phyloP scores from a whole-genome alignment of 257 asterid genomes.

The Linaria vulgaris region DNA sequence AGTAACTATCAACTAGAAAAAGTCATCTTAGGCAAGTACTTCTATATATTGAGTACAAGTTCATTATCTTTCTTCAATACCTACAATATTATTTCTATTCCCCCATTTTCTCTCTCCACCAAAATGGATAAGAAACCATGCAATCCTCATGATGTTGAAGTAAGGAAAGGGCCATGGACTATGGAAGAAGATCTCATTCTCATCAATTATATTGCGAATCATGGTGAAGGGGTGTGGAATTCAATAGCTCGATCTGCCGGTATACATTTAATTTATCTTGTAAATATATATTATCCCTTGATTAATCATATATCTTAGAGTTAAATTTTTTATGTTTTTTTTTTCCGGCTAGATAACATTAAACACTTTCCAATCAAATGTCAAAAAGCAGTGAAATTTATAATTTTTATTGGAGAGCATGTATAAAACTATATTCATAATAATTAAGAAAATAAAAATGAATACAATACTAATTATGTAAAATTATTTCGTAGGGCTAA shows the following conservation, averaged over 20 bases:
- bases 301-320: no score
- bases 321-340: no score
- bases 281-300: no score
- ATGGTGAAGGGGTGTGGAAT: slow-evolving; percentile 99
- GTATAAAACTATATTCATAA: no score
- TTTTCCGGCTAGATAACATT: no score
- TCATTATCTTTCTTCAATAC: slow-evolving; percentile 41
- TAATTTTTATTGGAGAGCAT: no score
- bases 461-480: no score
- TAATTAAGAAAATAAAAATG: no score
- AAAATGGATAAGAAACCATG: slow-evolving; percentile 69
- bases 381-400: no score
- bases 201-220: slow-evolving; percentile 89
- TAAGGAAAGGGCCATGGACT: slow-evolving; percentile 99
- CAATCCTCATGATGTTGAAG: slow-evolving; percentile 76
- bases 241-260: slow-evolving; percentile 94
- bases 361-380: no score
- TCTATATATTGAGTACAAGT: slow-evolving; percentile 65
- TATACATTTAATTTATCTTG: no score
- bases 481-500: slow-evolving; percentile 52
- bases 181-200: slow-evolving; percentile 96
- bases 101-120: slow-evolving; percentile 13
- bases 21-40: slow-evolving; percentile 16
- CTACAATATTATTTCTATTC: slow-evolving; percentile 1
- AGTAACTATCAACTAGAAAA: slow-evolving; percentile 12